A percentile compares a stretch with the other conserved stretches of the same genome.
These are phyloP conservation scores for Suillus hirtellus DNA, from an alignment of 768 basidiomycete species.

Conservation along the genomic window DNA sequence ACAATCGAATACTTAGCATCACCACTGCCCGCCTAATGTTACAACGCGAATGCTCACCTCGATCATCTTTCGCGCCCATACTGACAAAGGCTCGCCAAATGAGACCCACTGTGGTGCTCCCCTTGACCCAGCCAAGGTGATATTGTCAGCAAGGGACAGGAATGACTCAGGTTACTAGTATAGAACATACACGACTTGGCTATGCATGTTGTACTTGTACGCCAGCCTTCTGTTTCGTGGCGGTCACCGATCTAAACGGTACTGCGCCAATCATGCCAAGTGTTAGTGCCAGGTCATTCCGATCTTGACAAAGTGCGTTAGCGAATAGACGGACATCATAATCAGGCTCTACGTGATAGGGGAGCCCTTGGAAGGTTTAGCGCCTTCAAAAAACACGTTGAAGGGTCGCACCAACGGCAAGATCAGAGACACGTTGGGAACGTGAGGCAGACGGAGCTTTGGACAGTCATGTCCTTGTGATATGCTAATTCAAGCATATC, in stretches of 20 bases:
- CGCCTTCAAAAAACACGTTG: conserved; percentile 20
- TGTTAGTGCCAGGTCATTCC: background rate
- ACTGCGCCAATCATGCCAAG: background rate
- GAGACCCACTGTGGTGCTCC: background rate
- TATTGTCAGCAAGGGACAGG: background rate
- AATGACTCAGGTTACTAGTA: background rate
- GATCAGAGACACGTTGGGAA: conserved; percentile 24
- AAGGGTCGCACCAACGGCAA: conserved; percentile 13
- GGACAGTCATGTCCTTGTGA: conserved; percentile 3
- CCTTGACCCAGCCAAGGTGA: background rate
- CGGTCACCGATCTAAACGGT: background rate
- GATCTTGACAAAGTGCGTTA: background rate
- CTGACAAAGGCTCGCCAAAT: conserved; percentile 1
- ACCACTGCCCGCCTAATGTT: conserved; percentile 5
- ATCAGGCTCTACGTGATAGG: background rate
- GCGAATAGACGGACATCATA: background rate
- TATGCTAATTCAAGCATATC: background rate
- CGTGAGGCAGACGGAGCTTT: conserved; percentile 17
- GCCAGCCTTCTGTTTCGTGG: background rate
- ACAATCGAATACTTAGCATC: conserved; percentile 23
- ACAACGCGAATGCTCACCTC: conserved; percentile 2
- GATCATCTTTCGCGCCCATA: background rate
- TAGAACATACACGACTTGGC: background rate
- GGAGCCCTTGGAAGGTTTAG: background rate
- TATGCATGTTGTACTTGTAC: background rate